Conservation (phyloP, 2,329 filamentous ascomycete genomes). For the Calonectria honghensis region DNA sequence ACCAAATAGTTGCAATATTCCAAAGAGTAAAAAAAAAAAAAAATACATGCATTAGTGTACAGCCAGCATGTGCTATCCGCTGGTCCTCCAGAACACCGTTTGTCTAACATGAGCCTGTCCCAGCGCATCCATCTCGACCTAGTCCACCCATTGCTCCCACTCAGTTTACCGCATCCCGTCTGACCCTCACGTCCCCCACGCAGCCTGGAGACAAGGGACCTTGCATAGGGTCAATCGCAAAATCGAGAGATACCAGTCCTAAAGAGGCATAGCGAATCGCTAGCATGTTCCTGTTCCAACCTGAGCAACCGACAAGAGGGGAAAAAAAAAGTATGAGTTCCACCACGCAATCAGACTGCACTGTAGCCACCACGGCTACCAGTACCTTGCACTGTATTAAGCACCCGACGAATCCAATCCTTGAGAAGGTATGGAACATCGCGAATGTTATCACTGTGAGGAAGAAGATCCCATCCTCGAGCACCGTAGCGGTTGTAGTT, state of each 20-base stretch:
- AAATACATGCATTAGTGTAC: constrained; percentile 40
- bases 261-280: constrained; percentile 14
- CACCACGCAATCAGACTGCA: constrained; percentile 78
- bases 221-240: constrained; percentile 1
- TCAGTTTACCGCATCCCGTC: constrained; percentile 24
- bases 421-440: constrained; percentile 94
- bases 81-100: constrained; percentile 35
- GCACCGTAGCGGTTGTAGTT: constrained; percentile 99
- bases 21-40: constrained; percentile 24
- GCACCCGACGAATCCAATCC: constrained; percentile 87
- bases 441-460: constrained; percentile 92
- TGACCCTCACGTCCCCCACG: constrained; percentile 18
- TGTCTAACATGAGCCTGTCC: constrained; percentile 36
- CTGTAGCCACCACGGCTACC: constrained; percentile 94
- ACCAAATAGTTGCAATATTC: constrained; percentile 28
- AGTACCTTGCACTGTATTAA: constrained; percentile 89
- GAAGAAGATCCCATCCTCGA: constrained; percentile 94
- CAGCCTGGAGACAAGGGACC: constrained; percentile 20
- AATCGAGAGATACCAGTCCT: constrained; percentile 14
- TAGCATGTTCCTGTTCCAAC: constrained; percentile 21
- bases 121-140: constrained; percentile 19
- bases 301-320: constrained; percentile 24
- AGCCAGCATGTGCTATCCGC: constrained; percentile 25
- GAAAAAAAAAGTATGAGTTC: constrained; percentile 32
- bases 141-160: constrained; percentile 13